A percentile compares a stretch with the other conserved stretches of the same genome.
Conservation (phyloP, 129 eudicot species). For the Sambucus nigra region DNA sequence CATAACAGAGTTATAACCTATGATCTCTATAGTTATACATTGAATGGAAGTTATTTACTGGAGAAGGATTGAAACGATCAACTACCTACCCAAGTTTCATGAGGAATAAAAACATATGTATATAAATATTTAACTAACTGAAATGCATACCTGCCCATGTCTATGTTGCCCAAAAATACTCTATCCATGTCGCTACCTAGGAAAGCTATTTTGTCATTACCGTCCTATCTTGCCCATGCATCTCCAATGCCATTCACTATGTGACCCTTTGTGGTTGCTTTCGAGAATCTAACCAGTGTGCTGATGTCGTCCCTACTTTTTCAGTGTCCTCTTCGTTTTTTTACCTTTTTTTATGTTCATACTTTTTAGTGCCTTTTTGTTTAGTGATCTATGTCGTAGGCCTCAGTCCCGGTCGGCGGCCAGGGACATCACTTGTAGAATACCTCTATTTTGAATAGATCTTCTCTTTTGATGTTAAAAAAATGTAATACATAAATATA, state of each 20-base stretch:
- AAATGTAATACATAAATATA: too few relatives aligned
- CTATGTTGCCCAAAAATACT: slow-evolving; percentile 41
- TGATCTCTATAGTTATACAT: not conserved
- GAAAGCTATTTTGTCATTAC: slow-evolving; percentile 36
- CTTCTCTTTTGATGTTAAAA: too few relatives aligned
- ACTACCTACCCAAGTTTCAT: not conserved
- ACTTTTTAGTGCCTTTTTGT: too few relatives aligned
- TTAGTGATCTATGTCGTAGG: too few relatives aligned
- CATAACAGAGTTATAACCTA: not conserved
- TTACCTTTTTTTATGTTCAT: too few relatives aligned
- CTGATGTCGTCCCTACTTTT: too few relatives aligned
- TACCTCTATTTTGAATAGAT: too few relatives aligned
- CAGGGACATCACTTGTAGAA: too few relatives aligned
- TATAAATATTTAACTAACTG: not conserved
- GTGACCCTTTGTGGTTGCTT: too few relatives aligned
- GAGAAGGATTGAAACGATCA: not conserved
- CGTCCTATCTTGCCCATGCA: slow-evolving; percentile 36
- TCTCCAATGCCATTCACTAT: slow-evolving; percentile 37
- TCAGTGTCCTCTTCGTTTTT: too few relatives aligned
- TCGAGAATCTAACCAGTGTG: too few relatives aligned
- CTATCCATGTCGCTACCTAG: slow-evolving; percentile 42
- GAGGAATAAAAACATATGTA: not conserved
- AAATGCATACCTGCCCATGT: slow-evolving; percentile 37
- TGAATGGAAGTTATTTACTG: not conserved
- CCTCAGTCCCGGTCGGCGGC: too few relatives aligned